These are phyloP conservation scores for Podila clonocystis DNA, from an alignment of 192 early-diverging fungal species.

Conservation along the genomic window DNA sequence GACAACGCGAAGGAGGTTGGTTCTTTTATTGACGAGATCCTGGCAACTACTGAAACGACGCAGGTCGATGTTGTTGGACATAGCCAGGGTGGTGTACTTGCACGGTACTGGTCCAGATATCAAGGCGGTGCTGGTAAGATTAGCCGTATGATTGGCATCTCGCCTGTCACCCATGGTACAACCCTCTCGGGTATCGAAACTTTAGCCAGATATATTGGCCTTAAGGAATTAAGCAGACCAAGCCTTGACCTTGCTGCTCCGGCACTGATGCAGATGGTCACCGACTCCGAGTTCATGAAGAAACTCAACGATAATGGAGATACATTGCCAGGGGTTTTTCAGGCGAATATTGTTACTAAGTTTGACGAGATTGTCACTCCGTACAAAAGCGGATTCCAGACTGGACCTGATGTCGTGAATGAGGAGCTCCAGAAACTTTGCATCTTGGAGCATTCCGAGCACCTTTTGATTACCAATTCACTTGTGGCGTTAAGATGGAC, in stretches of 20 bases:
- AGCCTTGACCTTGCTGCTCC: no score
- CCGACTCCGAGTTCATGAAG: background rate
- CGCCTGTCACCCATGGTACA: constrained; percentile 8
- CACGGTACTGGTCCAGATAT: constrained; percentile 11
- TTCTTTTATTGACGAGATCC: no score
- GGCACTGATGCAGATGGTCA: no score
- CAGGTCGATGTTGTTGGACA: constrained; percentile 1
- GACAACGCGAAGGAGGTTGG: no score
- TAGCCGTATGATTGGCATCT: constrained; percentile 1
- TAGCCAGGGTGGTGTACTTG: constrained; percentile 9
- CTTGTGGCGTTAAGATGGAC: no score
- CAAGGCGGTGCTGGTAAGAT: constrained; percentile 11
- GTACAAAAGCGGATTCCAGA: no score
- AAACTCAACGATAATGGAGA: constrained; percentile 8
- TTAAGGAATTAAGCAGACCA: no score
- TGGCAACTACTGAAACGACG: no score
- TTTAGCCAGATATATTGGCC: background rate
- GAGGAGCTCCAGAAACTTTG: no score
- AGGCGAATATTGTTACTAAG: constrained; percentile 14
- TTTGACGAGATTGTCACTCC: constrained; percentile 8
- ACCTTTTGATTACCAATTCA: no score
- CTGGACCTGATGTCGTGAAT: no score
- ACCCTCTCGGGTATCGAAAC: background rate
- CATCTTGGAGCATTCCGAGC: no score
- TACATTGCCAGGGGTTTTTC: constrained; percentile 3